Evolutionary conservation across 352 stramenopile genomes (phyloP), one percentile per base, ranked within the genome.

Genomic region (Pythium aquatile): DNA sequence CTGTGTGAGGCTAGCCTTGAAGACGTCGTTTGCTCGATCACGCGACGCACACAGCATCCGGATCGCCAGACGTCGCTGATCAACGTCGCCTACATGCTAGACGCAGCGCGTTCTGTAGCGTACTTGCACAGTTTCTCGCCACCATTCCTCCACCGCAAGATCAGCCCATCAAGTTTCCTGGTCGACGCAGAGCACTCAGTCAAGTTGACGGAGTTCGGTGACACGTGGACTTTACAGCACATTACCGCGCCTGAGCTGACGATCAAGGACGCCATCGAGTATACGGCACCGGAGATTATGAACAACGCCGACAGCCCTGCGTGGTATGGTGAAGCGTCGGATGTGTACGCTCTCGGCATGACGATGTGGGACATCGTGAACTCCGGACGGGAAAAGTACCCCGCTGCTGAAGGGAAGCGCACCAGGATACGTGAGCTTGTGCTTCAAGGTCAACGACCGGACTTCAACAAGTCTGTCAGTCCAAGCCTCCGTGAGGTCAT

Each of bases 161-260:
- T 85, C 69, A 80, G 80, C 26, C 77, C 77, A 20, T 66, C 68
- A 0, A 95, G 92, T 57, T 90, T 93, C 42, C 69, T 91, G 3
- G 70, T 91, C 5, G 61, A 70, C 30, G 30, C 39, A 0, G 73
- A 79, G 39, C 58, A 68, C 28, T 62, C 49, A 0, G 73, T 81
- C 28, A 88, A 88, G 55, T 66, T 91, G 17, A 83, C 76, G 1
- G 78, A 91, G 63, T 89, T 91, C 66, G 79, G 82, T 2, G 78
- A 81, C 29, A 78, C 75, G 2, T 65, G 73, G 2, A 76, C 60
- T 28, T 37, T 78, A 5, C 62, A 68, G 30, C 20, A 37, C 14
- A 28, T 28, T 26, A 24, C 6, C 17, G 30, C 29, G 20, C 24
- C 1, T 40, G 20, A 20, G 26, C 26, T 29, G 16, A 49, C 24